These are phyloP conservation scores for Calonectria naviculata DNA, from an alignment of 2,329 filamentous ascomycete species.

Conservation along the genomic window DNA sequence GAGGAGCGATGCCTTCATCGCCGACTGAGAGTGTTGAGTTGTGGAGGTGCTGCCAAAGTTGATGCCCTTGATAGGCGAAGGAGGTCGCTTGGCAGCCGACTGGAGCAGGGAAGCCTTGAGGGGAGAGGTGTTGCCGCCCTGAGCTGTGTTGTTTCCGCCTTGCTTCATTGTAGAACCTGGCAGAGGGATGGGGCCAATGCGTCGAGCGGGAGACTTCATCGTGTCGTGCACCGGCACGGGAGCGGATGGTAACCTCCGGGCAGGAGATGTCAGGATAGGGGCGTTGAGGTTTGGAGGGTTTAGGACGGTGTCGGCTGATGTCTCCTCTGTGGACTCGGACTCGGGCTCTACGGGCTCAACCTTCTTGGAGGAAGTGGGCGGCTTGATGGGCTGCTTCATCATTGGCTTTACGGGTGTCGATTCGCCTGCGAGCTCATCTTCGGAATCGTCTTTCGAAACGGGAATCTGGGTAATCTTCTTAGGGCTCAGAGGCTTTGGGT, in stretches of 20 bases:
- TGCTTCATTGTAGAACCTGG: constrained; percentile 48
- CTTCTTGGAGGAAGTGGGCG: constrained; percentile 40
- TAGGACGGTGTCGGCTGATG: constrained; percentile 42
- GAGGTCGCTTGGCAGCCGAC: constrained; percentile 63
- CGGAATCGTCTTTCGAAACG: constrained; percentile 60
- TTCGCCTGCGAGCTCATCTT: constrained; percentile 69
- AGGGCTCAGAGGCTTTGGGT: constrained; percentile 68
- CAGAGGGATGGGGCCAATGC: constrained; percentile 44
- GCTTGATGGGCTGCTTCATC: constrained; percentile 67
- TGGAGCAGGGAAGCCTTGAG: constrained; percentile 58
- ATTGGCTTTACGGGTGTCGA: constrained; percentile 63
- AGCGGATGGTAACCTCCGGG: constrained; percentile 63
- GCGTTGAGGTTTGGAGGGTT: constrained; percentile 50
- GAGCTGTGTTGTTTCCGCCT: constrained; percentile 13
- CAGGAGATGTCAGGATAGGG: constrained; percentile 63
- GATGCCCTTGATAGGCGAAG: constrained; percentile 55
- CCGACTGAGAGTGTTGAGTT: constrained; percentile 47
- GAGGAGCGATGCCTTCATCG: constrained; percentile 58
- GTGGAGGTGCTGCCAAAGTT: constrained; percentile 40
- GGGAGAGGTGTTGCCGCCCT: constrained; percentile 41
- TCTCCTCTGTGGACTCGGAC: constrained; percentile 32
- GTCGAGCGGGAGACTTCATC: constrained; percentile 67
- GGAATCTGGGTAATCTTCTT: constrained; percentile 73
- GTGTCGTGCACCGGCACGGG: constrained; percentile 66
- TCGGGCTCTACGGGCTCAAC: constrained; percentile 19